These are phyloP conservation scores for Neofusicoccum umdonicola DNA, from an alignment of 2,329 filamentous ascomycete species.

Conservation along the genomic window DNA sequence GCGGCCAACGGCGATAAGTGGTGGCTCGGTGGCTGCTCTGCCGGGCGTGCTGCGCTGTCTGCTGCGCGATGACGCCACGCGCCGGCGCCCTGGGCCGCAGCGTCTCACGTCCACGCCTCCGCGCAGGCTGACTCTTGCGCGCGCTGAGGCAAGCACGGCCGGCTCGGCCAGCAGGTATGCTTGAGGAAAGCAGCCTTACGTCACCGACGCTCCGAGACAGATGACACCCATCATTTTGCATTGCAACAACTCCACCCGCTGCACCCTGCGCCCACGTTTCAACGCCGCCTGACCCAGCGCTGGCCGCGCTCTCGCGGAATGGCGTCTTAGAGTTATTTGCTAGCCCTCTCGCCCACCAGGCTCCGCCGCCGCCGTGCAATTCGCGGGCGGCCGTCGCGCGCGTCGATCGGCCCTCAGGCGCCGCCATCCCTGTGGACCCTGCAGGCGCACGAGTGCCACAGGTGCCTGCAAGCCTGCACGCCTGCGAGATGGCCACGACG, in stretches of 20 bases:
- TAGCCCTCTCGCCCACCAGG: neutral
- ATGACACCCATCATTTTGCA: slow-evolving; percentile 11
- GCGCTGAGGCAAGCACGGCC: slow-evolving; percentile 1
- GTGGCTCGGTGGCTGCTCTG: slow-evolving; percentile 15
- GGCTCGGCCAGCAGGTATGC: neutral
- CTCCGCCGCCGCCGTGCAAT: slow-evolving; percentile 2
- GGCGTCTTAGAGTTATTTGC: slow-evolving; percentile 14
- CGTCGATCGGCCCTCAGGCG: slow-evolving; percentile 10
- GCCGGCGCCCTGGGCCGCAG: neutral
- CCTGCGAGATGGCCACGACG: slow-evolving; percentile 5
- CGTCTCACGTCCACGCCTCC: slow-evolving; percentile 1
- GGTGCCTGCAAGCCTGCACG: neutral
- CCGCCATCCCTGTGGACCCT: slow-evolving; percentile 16
- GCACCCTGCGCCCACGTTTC: slow-evolving; percentile 15
- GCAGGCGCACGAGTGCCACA: neutral
- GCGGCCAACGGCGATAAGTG: slow-evolving; percentile 13
- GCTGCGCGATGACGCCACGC: slow-evolving; percentile 9
- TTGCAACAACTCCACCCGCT: slow-evolving; percentile 11
- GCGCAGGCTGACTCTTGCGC: slow-evolving; percentile 4
- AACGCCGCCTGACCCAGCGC: neutral
- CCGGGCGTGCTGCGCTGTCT: slow-evolving; percentile 7
- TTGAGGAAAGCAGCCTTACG: slow-evolving; percentile 5
- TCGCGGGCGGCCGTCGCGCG: slow-evolving; percentile 2
- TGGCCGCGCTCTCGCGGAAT: neutral
- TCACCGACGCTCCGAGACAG: neutral